phyloP scores from a whole-genome alignment of 805 yeast species.

The Pichia thaimueangensis region DNA sequence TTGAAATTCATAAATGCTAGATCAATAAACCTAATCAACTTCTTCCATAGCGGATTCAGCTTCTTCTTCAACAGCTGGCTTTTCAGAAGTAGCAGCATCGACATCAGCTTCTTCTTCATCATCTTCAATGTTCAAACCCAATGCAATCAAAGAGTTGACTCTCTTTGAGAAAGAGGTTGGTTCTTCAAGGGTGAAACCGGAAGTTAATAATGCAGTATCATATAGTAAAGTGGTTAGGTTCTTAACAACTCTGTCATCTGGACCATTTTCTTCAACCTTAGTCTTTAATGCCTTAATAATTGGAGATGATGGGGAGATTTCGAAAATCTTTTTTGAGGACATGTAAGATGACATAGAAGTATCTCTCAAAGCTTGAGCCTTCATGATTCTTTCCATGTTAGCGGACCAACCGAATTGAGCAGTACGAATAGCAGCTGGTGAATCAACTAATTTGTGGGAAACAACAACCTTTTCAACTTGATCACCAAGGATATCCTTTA shows the following conservation, averaged over 20 bases:
- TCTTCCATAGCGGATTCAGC: conserved; percentile 98
- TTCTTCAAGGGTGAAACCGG: conserved; percentile 98
- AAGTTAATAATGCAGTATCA: conserved; percentile 97
- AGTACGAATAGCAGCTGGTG: conserved; percentile 99
- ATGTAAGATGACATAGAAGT: conserved; percentile 98
- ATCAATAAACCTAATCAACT: conserved; percentile 95
- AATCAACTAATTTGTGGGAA: conserved; percentile 92
- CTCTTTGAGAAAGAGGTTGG: conserved; percentile 96
- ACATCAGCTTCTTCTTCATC: conserved; percentile 47
- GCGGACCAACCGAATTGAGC: conserved; percentile 99
- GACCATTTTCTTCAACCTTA: conserved; percentile 96
- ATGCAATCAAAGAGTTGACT: conserved; percentile 95
- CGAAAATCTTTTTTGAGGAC: conserved; percentile 99
- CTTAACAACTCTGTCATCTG: conserved; percentile 97
- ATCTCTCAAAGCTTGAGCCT: conserved; percentile 99
- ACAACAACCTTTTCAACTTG: conserved; percentile 99
- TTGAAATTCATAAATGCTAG: too few species aligned
- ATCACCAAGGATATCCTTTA: conserved; percentile 96
- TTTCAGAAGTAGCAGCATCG: conserved; percentile 28
- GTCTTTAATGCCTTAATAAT: conserved; percentile 93
- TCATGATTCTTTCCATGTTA: conserved; percentile 99
- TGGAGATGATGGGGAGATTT: conserved; percentile 94
- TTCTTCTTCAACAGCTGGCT: conserved; percentile 37
- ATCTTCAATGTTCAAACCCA: conserved; percentile 91
- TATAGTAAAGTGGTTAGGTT: conserved; percentile 92